Base-by-base conservation (phyloP, 2,329 filamentous ascomycete genomes). In the Aspergillus texensis region DNA sequence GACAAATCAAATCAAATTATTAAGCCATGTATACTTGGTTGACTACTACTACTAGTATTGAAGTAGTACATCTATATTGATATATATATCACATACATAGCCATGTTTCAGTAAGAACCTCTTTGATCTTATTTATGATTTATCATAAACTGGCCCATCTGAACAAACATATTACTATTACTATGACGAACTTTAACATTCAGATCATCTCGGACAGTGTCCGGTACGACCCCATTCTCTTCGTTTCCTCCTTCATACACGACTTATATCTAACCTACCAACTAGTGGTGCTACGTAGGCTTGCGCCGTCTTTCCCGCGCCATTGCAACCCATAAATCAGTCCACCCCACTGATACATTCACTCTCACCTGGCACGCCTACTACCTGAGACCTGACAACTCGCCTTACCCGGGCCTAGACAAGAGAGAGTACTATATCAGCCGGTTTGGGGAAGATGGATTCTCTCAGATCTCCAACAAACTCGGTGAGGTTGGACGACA, bases 201-300 rank as follows among this genome's bases (percentile, higher is more conserved):
- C 87, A 89, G 63, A 86, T 93, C 73, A 88, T 93, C 63, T 92
- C 87, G n/a, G 93, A 96, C 79, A 91, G 88, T 96, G 92, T 75
- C 91, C 92, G 72, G 82, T 79, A 68, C 48, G 52, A 63, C 65
- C 11, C 34, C 12, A 21, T 30, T 26, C 52, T 54, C 34, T 34
- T 26, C 14, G 32, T 9, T 30, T 10, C 2, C 9, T 32, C 6
- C 24, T 36, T 46, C 52, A 36, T 57, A 32, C 21, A 60, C 53
- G 6, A 39, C 30, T 21, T 21, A 62, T 58, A 30, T 61, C 67
- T 32, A 34, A 58, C 60, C 60, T 56, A 69, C 58, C 62, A 9
- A 24, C 59, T 16, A 79, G 74, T 79, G 87, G 85, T 91, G 93
- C 83, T 95, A 93, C 76, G 83, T 96, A 19, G 93, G 92, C 77